phyloP scores from a whole-genome alignment of 2,329 filamentous ascomycete species.

The Beauveria asiatica region DNA sequence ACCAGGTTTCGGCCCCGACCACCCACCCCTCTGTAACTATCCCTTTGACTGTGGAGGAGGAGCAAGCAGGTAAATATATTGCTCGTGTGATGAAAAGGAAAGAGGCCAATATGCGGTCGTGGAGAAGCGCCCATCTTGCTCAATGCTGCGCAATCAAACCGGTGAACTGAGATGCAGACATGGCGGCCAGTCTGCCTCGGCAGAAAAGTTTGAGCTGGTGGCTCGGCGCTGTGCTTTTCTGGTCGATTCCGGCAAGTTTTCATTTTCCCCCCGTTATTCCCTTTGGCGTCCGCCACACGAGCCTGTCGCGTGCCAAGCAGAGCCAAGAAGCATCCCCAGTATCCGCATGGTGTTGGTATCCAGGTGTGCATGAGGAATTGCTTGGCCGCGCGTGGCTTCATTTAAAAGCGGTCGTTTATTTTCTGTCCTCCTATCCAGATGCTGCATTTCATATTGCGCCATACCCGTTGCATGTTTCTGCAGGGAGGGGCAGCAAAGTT shows the following conservation, averaged over 20 bases:
- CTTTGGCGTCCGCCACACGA: neutral
- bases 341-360: neutral
- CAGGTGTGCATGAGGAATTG: neutral
- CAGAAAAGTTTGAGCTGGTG: neutral
- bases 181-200: too few relatives aligned
- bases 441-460: neutral
- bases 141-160: too few relatives aligned
- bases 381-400: neutral
- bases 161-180: too few relatives aligned
- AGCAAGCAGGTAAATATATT: neutral
- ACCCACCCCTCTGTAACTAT: neutral
- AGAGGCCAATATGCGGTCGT: neutral
- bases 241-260: neutral
- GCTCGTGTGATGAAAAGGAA: neutral
- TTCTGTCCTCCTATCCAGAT: neutral
- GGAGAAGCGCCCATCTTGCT: neutral
- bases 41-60: too few relatives aligned
- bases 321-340: neutral
- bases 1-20: neutral
- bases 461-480: neutral
- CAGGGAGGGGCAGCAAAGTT: neutral
- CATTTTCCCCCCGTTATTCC: neutral
- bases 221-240: neutral
- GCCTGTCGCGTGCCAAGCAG: constrained; percentile 1
- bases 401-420: neutral